Evolutionary conservation across 257 asterid species (phyloP), one percentile per base, ranked within the genome.

Genomic region (Anisodus acutangulus): DNA sequence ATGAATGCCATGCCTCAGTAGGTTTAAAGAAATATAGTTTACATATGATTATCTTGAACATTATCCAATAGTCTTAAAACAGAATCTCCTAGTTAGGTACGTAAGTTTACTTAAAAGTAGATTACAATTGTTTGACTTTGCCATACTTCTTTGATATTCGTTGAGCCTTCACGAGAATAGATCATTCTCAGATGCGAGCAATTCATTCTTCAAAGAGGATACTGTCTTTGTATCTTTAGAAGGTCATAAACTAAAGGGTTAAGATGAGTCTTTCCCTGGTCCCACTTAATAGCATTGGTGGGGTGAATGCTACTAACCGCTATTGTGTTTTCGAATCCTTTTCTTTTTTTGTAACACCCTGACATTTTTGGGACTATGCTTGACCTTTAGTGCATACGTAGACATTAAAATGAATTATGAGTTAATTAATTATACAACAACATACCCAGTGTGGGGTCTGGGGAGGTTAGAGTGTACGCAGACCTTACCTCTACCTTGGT

Each of bases 191-290:
- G 6, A 68, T 37, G 51, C 26, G 37, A 68, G 6, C 13, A 37
- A 68, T 68, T 68, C 74, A 37, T 68, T 68, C 76, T 37, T 68
- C 51, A 37, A 68, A 68, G 26, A 68, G 76, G 51, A 68, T 37
- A 68, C 12, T 13, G 12, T 68, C 51, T 6, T 68, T 1, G 12
- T 37, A 68, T 68, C 76, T 37, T 37, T 68, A 13, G 6, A 37
- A n/a, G 76, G 51, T 68, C 51, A 67, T 35, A 12, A 68, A 68
- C 51, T 37, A 15, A 47, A 68, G 76, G 51, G 12, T 39, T 68
- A 68, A 68, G 76, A 41, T 68, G 76, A 68, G 26, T 68, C 76
- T 68, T 68, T 67, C 76, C 12, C 76, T 17, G 31, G 11, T 59
- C 66, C 31, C 31, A 17, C 31, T 59, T 59, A 17, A n/a, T 59